Conservation (phyloP, 2,329 filamentous ascomycete species). For the Podosphaera fusca region DNA sequence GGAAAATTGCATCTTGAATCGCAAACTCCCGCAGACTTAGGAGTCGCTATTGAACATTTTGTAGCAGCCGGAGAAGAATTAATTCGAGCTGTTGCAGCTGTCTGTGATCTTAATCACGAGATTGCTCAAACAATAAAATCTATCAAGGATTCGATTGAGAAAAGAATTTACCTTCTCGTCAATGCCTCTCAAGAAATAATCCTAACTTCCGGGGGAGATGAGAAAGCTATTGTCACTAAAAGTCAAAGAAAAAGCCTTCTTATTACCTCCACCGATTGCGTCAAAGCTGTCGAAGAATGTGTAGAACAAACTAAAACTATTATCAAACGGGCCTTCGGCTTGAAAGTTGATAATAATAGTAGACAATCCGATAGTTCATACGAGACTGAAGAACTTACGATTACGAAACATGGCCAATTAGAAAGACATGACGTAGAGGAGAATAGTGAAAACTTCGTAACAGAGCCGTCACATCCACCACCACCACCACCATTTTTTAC, state of each 20-base stretch:
- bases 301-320: slow-evolving; percentile 67
- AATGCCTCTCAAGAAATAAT: slow-evolving; percentile 62
- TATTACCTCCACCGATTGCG: slow-evolving; percentile 62
- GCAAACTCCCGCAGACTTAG: slow-evolving; percentile 66
- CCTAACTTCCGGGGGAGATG: slow-evolving; percentile 39
- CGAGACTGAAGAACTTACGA: background rate
- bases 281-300: slow-evolving; percentile 77
- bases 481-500: slow-evolving; percentile 22
- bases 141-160: slow-evolving; percentile 54
- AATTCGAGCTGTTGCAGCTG: slow-evolving; percentile 55
- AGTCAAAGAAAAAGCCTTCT: slow-evolving; percentile 57
- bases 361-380: background rate
- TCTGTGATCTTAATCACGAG: slow-evolving; percentile 54
- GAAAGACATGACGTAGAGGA: slow-evolving; percentile 18
- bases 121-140: slow-evolving; percentile 42
- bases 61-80: slow-evolving; percentile 61
- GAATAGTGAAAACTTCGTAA: background rate
- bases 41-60: slow-evolving; percentile 61
- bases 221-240: slow-evolving; percentile 55
- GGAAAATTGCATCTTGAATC: slow-evolving; percentile 75
- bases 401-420: background rate
- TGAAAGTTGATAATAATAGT: background rate
- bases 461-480: slow-evolving; percentile 7
- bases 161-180: slow-evolving; percentile 58
- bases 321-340: slow-evolving; percentile 67